phyloP scores from a whole-genome alignment of 495 filamentous ascomycete genomes.

The Penicillium pulvis region DNA sequence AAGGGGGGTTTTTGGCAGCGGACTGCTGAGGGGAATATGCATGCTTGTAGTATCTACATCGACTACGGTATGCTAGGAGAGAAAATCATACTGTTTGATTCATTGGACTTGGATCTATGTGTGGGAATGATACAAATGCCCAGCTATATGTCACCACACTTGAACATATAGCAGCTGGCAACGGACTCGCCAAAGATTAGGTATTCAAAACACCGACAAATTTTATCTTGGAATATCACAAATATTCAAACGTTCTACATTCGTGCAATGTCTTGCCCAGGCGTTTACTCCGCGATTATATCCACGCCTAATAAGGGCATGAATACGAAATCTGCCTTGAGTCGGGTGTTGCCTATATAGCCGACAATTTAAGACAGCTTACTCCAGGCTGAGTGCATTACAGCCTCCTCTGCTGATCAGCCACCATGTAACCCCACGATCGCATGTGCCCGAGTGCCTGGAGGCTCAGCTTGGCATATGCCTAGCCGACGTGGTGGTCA shows the following conservation, averaged over 20 bases:
- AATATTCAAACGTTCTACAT: too few relatives aligned
- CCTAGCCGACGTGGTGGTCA: not conserved
- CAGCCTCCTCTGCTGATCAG: not conserved
- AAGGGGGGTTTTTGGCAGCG: not conserved
- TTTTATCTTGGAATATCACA: too few relatives aligned
- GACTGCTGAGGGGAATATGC: slow-evolving; percentile 2
- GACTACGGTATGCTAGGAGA: not conserved
- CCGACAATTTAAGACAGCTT: not conserved
- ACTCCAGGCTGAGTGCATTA: not conserved
- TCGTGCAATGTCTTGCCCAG: too few relatives aligned
- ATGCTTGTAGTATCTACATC: slow-evolving; percentile 7
- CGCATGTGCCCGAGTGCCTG: not conserved
- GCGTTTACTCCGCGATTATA: too few relatives aligned
- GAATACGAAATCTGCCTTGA: not conserved
- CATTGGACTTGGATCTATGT: too few relatives aligned
- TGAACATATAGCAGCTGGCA: too few relatives aligned
- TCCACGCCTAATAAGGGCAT: too few relatives aligned
- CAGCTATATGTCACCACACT: too few relatives aligned
- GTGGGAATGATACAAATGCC: not conserved
- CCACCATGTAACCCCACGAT: not conserved
- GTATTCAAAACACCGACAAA: too few relatives aligned
- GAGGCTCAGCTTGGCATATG: not conserved
- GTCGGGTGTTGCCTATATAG: not conserved
- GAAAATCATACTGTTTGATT: too few relatives aligned
- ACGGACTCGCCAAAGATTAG: too few relatives aligned